Evolutionary conservation across 345 rosid genomes (phyloP).

Genomic region (Eucalyptus marginata): DNA sequence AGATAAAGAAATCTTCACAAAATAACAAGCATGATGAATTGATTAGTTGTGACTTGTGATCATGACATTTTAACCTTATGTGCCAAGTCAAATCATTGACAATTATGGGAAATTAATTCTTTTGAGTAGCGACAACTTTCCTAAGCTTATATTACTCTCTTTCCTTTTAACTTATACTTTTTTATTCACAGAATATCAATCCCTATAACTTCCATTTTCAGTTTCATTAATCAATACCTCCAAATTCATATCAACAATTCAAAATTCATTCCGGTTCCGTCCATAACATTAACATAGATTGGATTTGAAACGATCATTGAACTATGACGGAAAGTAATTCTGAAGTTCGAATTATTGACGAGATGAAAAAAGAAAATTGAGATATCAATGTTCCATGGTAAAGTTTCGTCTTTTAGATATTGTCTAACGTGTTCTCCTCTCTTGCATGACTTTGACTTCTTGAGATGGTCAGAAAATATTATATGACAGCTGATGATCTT

Average conservation of each 20-base stretch:
- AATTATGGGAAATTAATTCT: background rate
- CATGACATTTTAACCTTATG: background rate
- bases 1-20: background rate
- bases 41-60: background rate
- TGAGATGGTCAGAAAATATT: background rate
- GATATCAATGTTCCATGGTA: background rate
- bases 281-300: no score
- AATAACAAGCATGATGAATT: background rate
- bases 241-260: rapidly evolving
- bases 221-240: no score
- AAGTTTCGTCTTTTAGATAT: background rate
- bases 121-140: no score
- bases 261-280: rapidly evolving
- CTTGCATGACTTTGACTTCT: background rate
- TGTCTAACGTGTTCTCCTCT: background rate
- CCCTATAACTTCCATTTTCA: no score
- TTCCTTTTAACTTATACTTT: no score
- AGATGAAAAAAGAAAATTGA: rapidly evolving
- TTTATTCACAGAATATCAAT: no score
- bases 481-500: background rate
- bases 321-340: background rate
- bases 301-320: background rate
- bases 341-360: rapidly evolving
- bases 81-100: background rate
- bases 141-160: no score